Conservation (phyloP, 306 rosid species). For the Rosa chinensis region DNA sequence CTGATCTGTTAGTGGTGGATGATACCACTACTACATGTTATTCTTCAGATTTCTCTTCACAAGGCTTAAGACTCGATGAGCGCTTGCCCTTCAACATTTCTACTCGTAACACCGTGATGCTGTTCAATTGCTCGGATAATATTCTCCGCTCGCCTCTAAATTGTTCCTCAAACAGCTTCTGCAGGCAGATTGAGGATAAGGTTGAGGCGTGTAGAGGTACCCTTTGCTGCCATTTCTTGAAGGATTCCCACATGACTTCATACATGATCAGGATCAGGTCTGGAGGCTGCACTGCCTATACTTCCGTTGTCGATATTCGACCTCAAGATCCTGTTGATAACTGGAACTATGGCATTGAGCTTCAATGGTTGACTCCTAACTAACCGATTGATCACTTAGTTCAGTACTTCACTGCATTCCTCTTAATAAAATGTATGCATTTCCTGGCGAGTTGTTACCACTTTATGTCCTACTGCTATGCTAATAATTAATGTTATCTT, state of each 20-base stretch:
- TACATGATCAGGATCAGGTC: conserved; percentile 54
- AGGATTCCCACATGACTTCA: conserved; percentile 82
- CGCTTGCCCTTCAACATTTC: conserved; percentile 70
- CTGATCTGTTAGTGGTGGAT: conserved; percentile 8
- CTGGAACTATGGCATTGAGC: conserved; percentile 86
- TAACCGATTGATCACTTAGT: background rate
- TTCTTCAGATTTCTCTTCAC: conserved; percentile 55
- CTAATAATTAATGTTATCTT: too few species aligned
- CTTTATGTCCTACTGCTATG: too few species aligned
- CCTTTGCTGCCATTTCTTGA: conserved; percentile 77
- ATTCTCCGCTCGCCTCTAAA: conserved; percentile 70
- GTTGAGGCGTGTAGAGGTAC: conserved; percentile 47
- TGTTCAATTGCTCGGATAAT: conserved; percentile 58
- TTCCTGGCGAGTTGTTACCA: too few species aligned
- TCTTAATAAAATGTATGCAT: too few species aligned
- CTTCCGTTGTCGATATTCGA: conserved; percentile 55
- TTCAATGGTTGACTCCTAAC: conserved; percentile 67
- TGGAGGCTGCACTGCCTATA: conserved; percentile 85
- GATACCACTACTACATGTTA: conserved; percentile 45
- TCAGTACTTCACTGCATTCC: too few species aligned
- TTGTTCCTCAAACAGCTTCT: conserved; percentile 63
- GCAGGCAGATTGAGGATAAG: conserved; percentile 60
- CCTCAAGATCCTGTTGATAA: conserved; percentile 45
- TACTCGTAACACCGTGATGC: conserved; percentile 63
- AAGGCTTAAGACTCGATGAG: conserved; percentile 62